These are phyloP conservation scores for Fusarium agapanthi DNA, from an alignment of 2,329 filamentous ascomycete genomes.

Conservation along the genomic window DNA sequence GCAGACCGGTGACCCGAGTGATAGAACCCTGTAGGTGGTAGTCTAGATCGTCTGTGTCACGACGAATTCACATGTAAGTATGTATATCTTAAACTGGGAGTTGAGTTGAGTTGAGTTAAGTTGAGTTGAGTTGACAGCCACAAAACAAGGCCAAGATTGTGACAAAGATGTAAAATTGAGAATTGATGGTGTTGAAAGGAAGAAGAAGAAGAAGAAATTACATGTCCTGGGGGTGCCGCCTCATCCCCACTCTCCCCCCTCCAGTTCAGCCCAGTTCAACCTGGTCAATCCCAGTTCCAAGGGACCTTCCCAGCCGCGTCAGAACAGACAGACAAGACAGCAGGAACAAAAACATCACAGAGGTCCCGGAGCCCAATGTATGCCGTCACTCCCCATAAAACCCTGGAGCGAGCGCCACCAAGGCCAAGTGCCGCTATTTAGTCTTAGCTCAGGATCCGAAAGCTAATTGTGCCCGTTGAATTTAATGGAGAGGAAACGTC, in stretches of 20 bases:
- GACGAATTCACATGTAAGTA: background rate
- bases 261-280: background rate
- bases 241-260: background rate
- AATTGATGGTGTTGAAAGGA: constrained; percentile 8
- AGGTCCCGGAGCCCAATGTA: constrained; percentile 18
- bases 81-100: background rate
- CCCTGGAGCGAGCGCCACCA: constrained; percentile 29
- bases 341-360: background rate
- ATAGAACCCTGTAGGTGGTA: background rate
- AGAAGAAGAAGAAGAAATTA: constrained; percentile 13
- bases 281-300: background rate
- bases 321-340: background rate
- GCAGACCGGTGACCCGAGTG: constrained; percentile 13
- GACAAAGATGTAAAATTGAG: constrained; percentile 12
- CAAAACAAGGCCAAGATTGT: background rate
- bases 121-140: background rate
- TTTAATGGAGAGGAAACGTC: background rate
- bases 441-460: constrained; percentile 15
- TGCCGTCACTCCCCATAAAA: constrained; percentile 37
- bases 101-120: background rate
- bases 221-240: constrained; percentile 2
- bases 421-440: constrained; percentile 35
- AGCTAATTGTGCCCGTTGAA: constrained; percentile 7
- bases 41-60: constrained; percentile 9
- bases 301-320: background rate